A percentile compares a stretch with the other conserved stretches of the same genome.
phyloP scores from a whole-genome alignment of 768 basidiomycete species.

The Lentinula guzmanii region DNA sequence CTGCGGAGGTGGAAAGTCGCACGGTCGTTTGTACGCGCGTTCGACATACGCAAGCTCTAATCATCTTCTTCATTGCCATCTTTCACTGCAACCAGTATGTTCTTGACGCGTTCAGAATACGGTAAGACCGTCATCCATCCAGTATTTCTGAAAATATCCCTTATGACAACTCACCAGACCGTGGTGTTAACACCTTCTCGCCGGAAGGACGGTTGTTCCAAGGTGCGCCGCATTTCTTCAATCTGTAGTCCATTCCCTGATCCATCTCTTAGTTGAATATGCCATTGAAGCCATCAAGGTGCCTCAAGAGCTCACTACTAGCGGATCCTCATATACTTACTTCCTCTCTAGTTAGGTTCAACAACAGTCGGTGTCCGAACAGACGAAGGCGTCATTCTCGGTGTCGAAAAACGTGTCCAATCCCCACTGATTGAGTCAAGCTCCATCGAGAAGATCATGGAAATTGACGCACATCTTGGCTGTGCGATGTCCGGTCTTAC shows the following conservation, averaged over 20 bases:
- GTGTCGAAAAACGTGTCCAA: conserved; percentile 97
- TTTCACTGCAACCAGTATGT: conserved; percentile 47
- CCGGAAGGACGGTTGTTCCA: conserved; percentile 98
- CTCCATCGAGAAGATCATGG: conserved; percentile 99
- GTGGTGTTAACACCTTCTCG: conserved; percentile 98
- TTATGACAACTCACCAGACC: conserved; percentile 43
- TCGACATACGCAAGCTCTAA: conserved; percentile 26
- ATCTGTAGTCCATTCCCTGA: not conserved
- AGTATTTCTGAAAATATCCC: not conserved
- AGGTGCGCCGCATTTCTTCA: conserved; percentile 42
- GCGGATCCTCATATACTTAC: not conserved
- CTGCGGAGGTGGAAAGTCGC: not conserved
- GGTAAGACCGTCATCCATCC: conserved; percentile 37
- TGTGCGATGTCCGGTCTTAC: conserved; percentile 98
- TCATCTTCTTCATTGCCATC: conserved; percentile 15
- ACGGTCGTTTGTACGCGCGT: conserved; percentile 30
- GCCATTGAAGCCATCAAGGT: conserved; percentile 99
- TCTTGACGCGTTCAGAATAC: conserved; percentile 94
- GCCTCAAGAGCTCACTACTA: conserved; percentile 9
- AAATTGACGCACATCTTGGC: conserved; percentile 93
- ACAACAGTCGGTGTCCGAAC: conserved; percentile 96
- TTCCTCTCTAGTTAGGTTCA: conserved; percentile 73
- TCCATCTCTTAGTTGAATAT: conserved; percentile 77
- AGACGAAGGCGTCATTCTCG: conserved; percentile 84
- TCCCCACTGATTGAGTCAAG: conserved; percentile 92